A percentile compares a stretch with the other conserved stretches of the same genome.
Evolutionary conservation across 1,284 basidiomycete genomes (phyloP).

Genomic region (Retiboletus flavoniger): DNA sequence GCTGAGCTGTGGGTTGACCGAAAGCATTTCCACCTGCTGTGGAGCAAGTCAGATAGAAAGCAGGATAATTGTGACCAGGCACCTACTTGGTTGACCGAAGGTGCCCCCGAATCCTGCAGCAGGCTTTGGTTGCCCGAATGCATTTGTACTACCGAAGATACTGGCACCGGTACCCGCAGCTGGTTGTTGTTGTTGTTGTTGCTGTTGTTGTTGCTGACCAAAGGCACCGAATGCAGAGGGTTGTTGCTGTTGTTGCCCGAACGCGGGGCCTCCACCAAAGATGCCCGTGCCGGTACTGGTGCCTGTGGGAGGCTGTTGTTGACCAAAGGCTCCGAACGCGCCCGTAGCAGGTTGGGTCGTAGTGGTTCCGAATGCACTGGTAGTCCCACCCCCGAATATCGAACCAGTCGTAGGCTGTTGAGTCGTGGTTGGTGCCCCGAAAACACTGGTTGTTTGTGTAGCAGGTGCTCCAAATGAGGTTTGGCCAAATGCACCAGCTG

Average conservation of each 20-base stretch:
- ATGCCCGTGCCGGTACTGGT: conserved; percentile 37
- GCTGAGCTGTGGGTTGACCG: conserved; percentile 35
- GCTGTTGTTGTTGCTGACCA: conserved; percentile 29
- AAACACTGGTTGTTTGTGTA: conserved; percentile 34
- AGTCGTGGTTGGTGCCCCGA: conserved; percentile 41
- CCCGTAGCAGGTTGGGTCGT: conserved; percentile 25
- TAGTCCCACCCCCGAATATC: conserved; percentile 28
- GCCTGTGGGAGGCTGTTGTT: conserved; percentile 27
- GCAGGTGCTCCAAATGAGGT: conserved; percentile 32
- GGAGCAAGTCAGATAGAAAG: conserved; percentile 3
- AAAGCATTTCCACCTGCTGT: conserved; percentile 32
- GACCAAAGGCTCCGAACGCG: conserved; percentile 34
- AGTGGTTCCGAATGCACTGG: conserved; percentile 40
- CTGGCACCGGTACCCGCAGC: conserved; percentile 30
- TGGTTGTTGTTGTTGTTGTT: conserved; percentile 23
- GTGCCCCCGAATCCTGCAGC: conserved; percentile 41
- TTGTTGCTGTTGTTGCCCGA: conserved; percentile 35
- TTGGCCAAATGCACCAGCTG: conserved; percentile 51
- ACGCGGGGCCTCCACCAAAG: conserved; percentile 41
- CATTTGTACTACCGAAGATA: conserved; percentile 40
- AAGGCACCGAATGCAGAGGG: conserved; percentile 41
- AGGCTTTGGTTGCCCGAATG: conserved; percentile 39
- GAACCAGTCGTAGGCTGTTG: conserved; percentile 37
- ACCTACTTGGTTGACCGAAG: conserved; percentile 34
- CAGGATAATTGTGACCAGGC: background rate